Conservation (phyloP, 768 basidiomycete genomes). For the Podaxis carcinomalis region DNA sequence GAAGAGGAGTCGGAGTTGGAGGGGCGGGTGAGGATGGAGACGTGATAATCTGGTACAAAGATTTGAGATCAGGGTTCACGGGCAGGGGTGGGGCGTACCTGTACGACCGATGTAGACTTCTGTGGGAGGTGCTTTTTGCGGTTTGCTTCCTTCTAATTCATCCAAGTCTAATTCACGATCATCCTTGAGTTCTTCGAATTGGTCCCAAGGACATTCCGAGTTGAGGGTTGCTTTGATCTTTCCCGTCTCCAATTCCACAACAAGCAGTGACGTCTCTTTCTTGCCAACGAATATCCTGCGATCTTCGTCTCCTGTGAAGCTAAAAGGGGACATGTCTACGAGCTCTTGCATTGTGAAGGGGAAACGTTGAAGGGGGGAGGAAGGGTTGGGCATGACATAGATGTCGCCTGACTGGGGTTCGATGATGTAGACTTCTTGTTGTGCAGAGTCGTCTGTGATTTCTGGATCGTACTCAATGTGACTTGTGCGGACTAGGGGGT, state of each 20-base stretch:
- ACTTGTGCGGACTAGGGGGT: constrained; percentile 70
- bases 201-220: constrained; percentile 76
- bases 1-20: constrained; percentile 21
- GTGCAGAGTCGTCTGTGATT: constrained; percentile 43
- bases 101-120: constrained; percentile 50
- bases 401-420: constrained; percentile 95
- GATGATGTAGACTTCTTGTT: constrained; percentile 83
- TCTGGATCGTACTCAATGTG: constrained; percentile 59
- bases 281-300: constrained; percentile 81
- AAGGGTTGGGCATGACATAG: constrained; percentile 73
- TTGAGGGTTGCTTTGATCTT: constrained; percentile 71
- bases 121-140: constrained; percentile 31
- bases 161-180: constrained; percentile 41
- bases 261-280: constrained; percentile 80
- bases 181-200: constrained; percentile 49
- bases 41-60: constrained; percentile 67
- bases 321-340: constrained; percentile 88
- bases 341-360: constrained; percentile 91
- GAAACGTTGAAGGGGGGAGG: constrained; percentile 75
- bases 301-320: constrained; percentile 55
- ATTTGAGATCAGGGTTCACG: constrained; percentile 8
- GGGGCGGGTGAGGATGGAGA: constrained; percentile 72
- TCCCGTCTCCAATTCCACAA: constrained; percentile 78
- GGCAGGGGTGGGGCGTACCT: constrained; percentile 26
- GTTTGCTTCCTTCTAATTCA: constrained; percentile 39